Evolutionary conservation across 2,329 filamentous ascomycete species (phyloP), one percentile per base, ranked within the genome.

Genomic region (Colletotrichum filicis): DNA sequence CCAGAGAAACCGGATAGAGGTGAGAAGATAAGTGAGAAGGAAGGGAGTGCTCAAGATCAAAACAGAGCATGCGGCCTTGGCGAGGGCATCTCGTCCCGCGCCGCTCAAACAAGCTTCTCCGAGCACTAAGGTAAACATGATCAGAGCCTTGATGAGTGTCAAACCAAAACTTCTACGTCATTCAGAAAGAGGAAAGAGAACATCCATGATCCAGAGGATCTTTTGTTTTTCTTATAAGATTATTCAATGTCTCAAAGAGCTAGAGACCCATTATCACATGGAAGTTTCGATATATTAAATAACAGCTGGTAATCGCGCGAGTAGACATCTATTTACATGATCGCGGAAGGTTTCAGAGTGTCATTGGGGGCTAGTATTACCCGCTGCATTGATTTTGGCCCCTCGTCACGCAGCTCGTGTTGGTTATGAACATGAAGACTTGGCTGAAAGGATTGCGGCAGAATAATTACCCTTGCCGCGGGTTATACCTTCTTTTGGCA

Each of bases 21-120:
- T 65, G 7, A 46, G 22, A 30, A 57, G 14, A 16, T 65, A 65
- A 16, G 62, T 65, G n/a, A 65, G 62, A 3, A 65, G 16, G 4
- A 57, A 65, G 5, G 52, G 52, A 5, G 14, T 2, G 22, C 30
- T 4, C 19, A 65, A 46, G 24, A 42, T 14, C 1, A 14, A 6
- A 9, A 55, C 7, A 8, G 1, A 35, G 14, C 32, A 14, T 11
- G n/a, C 6, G n/a, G n/a, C 28, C 12, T 6, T 35, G 12, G 22
- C 5, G 14, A 37, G 6, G n/a, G 7, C 7, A 26, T 53, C 4
- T 26, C 5, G 14, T 24, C 26, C 1, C 4, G 1, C 14, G n/a
- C 24, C 30, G 4, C 8, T 19, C 19, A 5, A 9, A 14, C 14
- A 8, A 14, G 4, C 3, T 5, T 30, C 14, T 22, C 4, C 30